Base-by-base conservation (phyloP, 495 filamentous ascomycete genomes). In the Haplographium delicatum region DNA sequence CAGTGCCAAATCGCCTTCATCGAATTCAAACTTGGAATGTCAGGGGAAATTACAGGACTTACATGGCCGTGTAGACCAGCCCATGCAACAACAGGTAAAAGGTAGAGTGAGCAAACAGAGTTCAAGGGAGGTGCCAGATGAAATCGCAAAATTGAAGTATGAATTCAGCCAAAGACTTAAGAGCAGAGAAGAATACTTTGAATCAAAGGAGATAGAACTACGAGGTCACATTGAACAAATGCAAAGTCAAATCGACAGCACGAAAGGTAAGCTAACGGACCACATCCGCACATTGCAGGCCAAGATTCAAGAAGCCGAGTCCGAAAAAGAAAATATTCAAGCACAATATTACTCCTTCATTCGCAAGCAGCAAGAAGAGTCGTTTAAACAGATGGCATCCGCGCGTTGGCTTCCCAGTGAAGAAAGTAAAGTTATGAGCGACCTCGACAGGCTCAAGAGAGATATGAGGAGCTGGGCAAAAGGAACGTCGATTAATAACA, bases 311-410 rank as follows among this genome's bases (percentile, higher is more conserved):
- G 24, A 26, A 5, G 11, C 31, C 19, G 22, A 41, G 18, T n/a
- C 5, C 4, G 35, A 44, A 3, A 27, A 4, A 9, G 19, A 35
- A 9, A 10, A 1, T 1, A 20, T 28, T 18, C 38, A 51, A 35
- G 26, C 23, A 22, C 6, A 34, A 2, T 44, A 44, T 23, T 13
- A 31, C 2, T 10, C 7, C 1, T n/a, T 53, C 13, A 20, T 53
- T 39, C 50, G 41, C 15, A 37, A 38, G 1, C 28, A 45, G 28
- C 50, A 46, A 28, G 43, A 53, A 24, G 41, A 19, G 10, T 46
- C 41, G 22, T 53, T 47, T n/a, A 31, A 37, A 28, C 30, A 43
- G 23, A 47, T 46, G 43, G 42, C 38, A 7, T 25, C 42, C 0
- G 50, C 2, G 1, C 27, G 26, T 1, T 53, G 50, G 50, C 27